Evolutionary conservation across 2,329 filamentous ascomycete species (phyloP).

Genomic region (Fusarium tanahbumbuense): DNA sequence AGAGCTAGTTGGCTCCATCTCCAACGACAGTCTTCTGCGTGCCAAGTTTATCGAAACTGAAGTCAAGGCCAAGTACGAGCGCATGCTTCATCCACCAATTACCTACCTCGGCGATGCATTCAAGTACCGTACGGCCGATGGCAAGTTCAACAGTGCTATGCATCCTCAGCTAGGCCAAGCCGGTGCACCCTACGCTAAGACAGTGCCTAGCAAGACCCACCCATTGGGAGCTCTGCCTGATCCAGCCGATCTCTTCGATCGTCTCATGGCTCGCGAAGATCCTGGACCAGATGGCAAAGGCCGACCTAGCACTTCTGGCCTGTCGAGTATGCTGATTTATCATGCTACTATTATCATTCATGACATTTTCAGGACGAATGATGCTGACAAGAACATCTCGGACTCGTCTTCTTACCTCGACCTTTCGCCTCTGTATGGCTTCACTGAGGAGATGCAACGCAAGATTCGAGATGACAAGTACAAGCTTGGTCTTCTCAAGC

Average conservation of each 20-base stretch:
- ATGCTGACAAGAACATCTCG: conserved; percentile 46
- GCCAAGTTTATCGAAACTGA: conserved; percentile 8
- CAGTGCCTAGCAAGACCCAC: conserved; percentile 42
- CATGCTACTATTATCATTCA: conserved; percentile 65
- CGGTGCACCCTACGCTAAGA: conserved; percentile 48
- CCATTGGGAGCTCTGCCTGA: conserved; percentile 46
- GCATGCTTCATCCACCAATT: conserved; percentile 15
- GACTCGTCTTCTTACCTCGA: conserved; percentile 61
- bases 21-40: conserved; percentile 3
- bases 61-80: conserved; percentile 8
- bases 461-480: conserved; percentile 49
- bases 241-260: conserved; percentile 48
- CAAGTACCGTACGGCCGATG: conserved; percentile 45
- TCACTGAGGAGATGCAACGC: conserved; percentile 49
- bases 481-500: conserved; percentile 55
- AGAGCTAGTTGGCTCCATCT: background rate
- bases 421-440: conserved; percentile 58
- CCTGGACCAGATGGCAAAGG: conserved; percentile 47
- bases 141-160: conserved; percentile 46
- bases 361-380: conserved; percentile 58
- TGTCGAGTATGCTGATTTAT: conserved; percentile 61
- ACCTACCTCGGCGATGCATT: conserved; percentile 44
- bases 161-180: conserved; percentile 48
- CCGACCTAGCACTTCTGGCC: conserved; percentile 45
- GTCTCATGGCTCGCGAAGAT: conserved; percentile 44